A percentile compares a stretch with the other conserved stretches of the same genome.
Evolutionary conservation across 768 basidiomycete genomes (phyloP).

Genomic region (Boletellus emodensis): DNA sequence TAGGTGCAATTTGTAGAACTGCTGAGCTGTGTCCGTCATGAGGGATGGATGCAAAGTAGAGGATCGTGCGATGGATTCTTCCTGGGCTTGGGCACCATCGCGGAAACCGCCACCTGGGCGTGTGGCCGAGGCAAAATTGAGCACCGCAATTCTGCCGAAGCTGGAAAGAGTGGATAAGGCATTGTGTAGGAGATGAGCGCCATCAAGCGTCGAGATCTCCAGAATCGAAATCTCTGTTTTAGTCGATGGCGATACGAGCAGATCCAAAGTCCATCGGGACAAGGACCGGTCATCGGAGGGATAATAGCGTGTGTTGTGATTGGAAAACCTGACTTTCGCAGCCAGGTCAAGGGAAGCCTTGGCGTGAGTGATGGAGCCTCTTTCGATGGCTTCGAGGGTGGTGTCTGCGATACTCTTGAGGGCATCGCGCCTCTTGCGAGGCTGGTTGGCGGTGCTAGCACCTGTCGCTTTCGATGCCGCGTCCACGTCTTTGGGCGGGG

Average conservation of each 20-base stretch:
- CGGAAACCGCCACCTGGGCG: slow-evolving; percentile 76
- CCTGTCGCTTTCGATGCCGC: neutral
- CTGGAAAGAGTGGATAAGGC: slow-evolving; percentile 9
- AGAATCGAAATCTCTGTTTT: slow-evolving; percentile 43
- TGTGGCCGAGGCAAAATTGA: slow-evolving; percentile 76
- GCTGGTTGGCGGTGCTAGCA: neutral
- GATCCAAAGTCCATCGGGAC: slow-evolving; percentile 40
- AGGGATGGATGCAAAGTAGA: slow-evolving; percentile 68
- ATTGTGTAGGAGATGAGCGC: slow-evolving; percentile 42
- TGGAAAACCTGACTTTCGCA: slow-evolving; percentile 32
- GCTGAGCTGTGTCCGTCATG: slow-evolving; percentile 46
- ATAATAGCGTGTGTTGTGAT: slow-evolving; percentile 50
- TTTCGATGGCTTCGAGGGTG: slow-evolving; percentile 47
- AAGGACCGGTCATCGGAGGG: slow-evolving; percentile 43
- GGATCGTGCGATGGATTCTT: slow-evolving; percentile 75
- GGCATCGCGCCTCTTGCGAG: slow-evolving; percentile 6
- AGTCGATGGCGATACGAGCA: slow-evolving; percentile 8
- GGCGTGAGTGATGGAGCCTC: slow-evolving; percentile 38
- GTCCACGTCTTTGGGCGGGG: slow-evolving; percentile 2
- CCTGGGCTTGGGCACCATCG: slow-evolving; percentile 70
- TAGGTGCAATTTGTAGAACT: slow-evolving; percentile 62
- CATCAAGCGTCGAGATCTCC: slow-evolving; percentile 63
- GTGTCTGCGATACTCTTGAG: slow-evolving; percentile 45
- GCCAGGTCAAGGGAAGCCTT: slow-evolving; percentile 33
- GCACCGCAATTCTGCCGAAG: slow-evolving; percentile 48